Base-by-base conservation (phyloP, 768 basidiomycete genomes). In the Suillus ampliporus region DNA sequence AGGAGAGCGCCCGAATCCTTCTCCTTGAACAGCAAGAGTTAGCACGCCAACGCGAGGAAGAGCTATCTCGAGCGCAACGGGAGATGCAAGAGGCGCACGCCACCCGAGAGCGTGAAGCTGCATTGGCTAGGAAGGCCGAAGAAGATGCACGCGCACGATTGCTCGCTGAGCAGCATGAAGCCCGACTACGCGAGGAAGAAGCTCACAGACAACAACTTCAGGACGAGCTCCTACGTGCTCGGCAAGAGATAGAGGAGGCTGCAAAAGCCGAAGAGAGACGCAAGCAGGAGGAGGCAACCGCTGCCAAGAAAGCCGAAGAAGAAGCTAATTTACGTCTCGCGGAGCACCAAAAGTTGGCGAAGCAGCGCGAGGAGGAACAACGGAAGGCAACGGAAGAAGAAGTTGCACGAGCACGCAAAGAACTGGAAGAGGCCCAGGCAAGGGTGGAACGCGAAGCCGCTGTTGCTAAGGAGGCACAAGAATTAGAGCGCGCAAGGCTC, bases 101-200 rank as follows among this genome's bases (percentile, higher is more conserved):
- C 50, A 63, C 68, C 61, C 73, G 73, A 57, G 74, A 68, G 44
- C 60, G 66, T 15, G 73, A 75, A 41, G 65, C 52, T 13, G 53
- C 50, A 7, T 65, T 65, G 5, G 62, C 23, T 23, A 67, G 63
- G 50, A 59, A 70, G 52, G 66, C 67, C 3, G 71, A 75, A 52
- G 70, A 75, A 47, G 54, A 56, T 28, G 66, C 46, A 11, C 73
- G 71, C 37, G 59, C 72, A 44, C 73, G 48, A 50, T 60, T 68
- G 17, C 63, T 72, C 5, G 71, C 70, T 37, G 74, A 76, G 41
- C 63, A 73, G 34, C 65, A 75, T n/a, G 68, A 66, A 35, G 65
- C 69, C 60, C 71, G 35, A 41, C 63, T 76, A 34, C 71, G 57
- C 8, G 73, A 76, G 43, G 76, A 76, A 41, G 76, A 75, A 63